Base-by-base conservation (phyloP, 2,329 filamentous ascomycete genomes). In the Cyphellophora attinorum region DNA sequence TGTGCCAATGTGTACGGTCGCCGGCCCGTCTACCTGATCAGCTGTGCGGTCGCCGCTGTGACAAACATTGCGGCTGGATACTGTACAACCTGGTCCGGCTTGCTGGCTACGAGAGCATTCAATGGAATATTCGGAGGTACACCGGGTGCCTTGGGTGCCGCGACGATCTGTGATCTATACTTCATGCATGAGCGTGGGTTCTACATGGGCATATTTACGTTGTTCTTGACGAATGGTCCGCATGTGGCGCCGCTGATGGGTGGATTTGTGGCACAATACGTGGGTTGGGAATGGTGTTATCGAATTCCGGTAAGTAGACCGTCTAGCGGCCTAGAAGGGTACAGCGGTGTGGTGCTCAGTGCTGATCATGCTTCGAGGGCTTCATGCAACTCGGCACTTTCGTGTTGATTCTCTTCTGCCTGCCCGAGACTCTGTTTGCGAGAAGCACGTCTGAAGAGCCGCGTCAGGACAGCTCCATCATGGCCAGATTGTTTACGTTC, bases 161-260 rank as follows among this genome's bases (percentile, higher is more conserved):
- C 77, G 46, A 71, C 77, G 19, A 77, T 82, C 39, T 69, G 74
- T 28, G 78, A 82, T 46, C 62, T 82, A 27, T 81, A 74, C 48
- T 64, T 81, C 17, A 65, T 39, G 40, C 44, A 47, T 23, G 43
- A 46, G 19, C 40, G 40, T 31, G 40, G 40, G 3, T 33, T 39
- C 23, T 42, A 42, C 31, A 42, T 40, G 37, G 40, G 40, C 1
- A 42, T 42, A 19, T 42, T 40, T 28, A 40, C 38, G 2, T 39
- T 42, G n/a, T 40, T 42, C 32, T 40, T 51, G 14, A 49, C 47
- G 17, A 52, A 51, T 28, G 48, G 48, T 11, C 44, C 49, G 11
- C 47, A 51, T 25, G 33, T 47, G 6, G 46, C 46, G 5, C 42
- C 46, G 12, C 27, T 49, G 15, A 37, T 47, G 13, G 46, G 46